phyloP scores from a whole-genome alignment of 2,329 filamentous ascomycete species.

The Pleoardoris graminearum region DNA sequence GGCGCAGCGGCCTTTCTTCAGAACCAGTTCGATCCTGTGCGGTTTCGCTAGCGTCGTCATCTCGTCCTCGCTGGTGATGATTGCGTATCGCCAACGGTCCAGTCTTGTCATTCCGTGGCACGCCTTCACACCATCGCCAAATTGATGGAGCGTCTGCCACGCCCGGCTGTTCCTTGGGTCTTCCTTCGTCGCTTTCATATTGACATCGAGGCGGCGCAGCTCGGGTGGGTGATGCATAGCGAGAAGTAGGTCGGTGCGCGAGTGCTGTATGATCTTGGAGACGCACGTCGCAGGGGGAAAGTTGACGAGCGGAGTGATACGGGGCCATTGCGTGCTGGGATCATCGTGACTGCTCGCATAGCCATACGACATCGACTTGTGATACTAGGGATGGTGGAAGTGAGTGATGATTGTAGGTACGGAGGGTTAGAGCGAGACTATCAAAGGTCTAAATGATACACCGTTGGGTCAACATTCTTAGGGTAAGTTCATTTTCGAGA shows the following conservation, averaged over 20 bases:
- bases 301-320: not conserved
- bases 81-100: not conserved
- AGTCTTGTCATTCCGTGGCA: not conserved
- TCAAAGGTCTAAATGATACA: too few species aligned
- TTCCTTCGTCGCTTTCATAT: not conserved
- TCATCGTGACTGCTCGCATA: not conserved
- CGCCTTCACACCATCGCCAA: not conserved
- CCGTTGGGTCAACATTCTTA: too few species aligned
- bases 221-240: not conserved
- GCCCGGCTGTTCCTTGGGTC: not conserved
- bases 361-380: too few species aligned
- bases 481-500: not conserved
- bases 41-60: not conserved
- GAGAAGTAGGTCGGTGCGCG: not conserved
- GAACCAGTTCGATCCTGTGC: not conserved
- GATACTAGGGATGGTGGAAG: not conserved
- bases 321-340: not conserved
- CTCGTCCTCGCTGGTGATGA: slow-evolving; percentile 1
- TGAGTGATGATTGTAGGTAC: not conserved
- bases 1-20: not conserved
- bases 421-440: too few species aligned
- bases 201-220: not conserved
- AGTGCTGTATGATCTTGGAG: not conserved
- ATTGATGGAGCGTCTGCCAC: not conserved
- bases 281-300: not conserved